These are phyloP conservation scores for Stevia rebaudiana DNA, from an alignment of 140 eudicot genomes.

Conservation along the genomic window DNA sequence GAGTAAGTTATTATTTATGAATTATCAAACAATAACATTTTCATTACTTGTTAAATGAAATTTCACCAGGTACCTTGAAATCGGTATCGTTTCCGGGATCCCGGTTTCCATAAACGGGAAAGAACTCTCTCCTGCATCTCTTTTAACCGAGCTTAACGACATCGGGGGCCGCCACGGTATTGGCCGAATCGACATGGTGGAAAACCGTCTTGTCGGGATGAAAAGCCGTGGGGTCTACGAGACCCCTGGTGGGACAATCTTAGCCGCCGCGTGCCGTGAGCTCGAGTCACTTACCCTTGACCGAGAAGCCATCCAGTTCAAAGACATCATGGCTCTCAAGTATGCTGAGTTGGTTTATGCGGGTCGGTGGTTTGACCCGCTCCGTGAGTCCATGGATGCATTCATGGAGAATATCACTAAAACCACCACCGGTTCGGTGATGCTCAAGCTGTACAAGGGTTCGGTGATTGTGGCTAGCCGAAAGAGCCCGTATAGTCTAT, in stretches of 20 bases:
- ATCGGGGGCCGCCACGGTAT: conserved; percentile 88
- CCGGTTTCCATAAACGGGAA: conserved; percentile 81
- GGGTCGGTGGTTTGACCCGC: conserved; percentile 97
- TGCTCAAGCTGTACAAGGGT: conserved; percentile 81
- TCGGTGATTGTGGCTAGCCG: conserved; percentile 73
- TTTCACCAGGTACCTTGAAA: conserved; percentile 59
- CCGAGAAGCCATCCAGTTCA: conserved; percentile 79
- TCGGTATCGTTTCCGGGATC: conserved; percentile 71
- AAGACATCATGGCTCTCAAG: conserved; percentile 75
- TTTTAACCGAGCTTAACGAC: conserved; percentile 71
- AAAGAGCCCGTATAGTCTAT: conserved; percentile 72
- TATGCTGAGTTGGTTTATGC: conserved; percentile 95
- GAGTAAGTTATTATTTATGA: conserved; percentile 46
- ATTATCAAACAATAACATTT: neutral
- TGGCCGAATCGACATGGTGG: conserved; percentile 95
- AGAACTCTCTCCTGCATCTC: conserved; percentile 80
- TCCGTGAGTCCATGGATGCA: conserved; percentile 82
- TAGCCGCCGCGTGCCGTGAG: conserved; percentile 72
- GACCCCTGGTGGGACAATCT: conserved; percentile 97
- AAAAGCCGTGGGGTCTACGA: conserved; percentile 98
- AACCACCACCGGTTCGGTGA: conserved; percentile 88
- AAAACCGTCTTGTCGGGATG: conserved; percentile 91
- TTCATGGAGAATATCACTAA: conserved; percentile 78
- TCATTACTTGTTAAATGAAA: neutral
- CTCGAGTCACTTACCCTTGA: conserved; percentile 93